Evolutionary conservation across 2,329 filamentous ascomycete species (phyloP), one percentile per base, ranked within the genome.

Genomic region (Uncinocarpus reesii): DNA sequence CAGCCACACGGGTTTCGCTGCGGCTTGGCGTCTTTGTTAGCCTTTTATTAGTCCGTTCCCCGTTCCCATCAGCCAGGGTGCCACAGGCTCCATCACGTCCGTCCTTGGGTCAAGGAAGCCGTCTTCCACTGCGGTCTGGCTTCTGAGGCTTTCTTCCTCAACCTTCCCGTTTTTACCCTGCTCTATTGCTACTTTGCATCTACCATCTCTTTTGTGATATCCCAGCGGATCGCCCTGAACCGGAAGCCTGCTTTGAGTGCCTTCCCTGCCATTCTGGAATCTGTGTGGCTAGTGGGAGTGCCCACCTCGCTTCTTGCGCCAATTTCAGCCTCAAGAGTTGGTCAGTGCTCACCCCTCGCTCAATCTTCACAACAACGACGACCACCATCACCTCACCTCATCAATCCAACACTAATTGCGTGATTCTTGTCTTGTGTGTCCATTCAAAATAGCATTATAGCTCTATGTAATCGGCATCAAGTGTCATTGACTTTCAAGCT

Each of bases 241-340:
- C n/a, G n/a, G n/a, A n/a, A n/a, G n/a, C n/a, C n/a, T 13, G 10
- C 29, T 32, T 16, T 36, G 15, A 2, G 7, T 36, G 2, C 11
- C 6, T 34, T 34, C 13, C 32, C 18, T 11, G 11, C 18, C n/a
- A 3, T 37, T 35, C n/a, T 29, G 3, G 7, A 31, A 20, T 15
- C 7, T 28, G 41, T 43, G 41, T 43, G 41, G 41, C 41, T 43
- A 43, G 41, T 43, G 29, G 18, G 24, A 34, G 41, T 24, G 20
- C 56, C 51, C 46, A 50, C 42, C 54, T 65, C 61, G 62, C 61
- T 62, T 64, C 57, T 56, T 55, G 62, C 62, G 62, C 56, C 55
- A 63, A 61, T 56, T 56, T 48, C 56, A 60, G 59, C 59, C 60
- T 60, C 60, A 58, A 42, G 28, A 32, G 29, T 40, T 44, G 42